Evolutionary conservation across 441 rosid species (phyloP).

Genomic region (Euphorbia schlechtendalii): DNA sequence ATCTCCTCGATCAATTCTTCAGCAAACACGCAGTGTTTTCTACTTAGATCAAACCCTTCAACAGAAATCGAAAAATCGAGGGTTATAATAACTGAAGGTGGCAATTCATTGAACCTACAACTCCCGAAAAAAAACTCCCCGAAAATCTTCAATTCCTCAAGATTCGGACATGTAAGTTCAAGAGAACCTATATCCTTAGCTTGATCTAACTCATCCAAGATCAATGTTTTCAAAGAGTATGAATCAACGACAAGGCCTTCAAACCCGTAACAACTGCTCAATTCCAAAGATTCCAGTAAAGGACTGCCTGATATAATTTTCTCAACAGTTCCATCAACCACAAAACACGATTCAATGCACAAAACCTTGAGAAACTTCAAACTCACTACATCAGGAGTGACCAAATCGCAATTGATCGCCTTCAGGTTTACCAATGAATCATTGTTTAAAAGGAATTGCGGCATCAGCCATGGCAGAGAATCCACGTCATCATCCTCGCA

Average conservation of each 20-base stretch:
- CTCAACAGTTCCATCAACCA: conserved; percentile 6
- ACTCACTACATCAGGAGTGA: background rate
- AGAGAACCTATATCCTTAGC: too few species aligned
- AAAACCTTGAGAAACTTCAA: conserved; percentile 19
- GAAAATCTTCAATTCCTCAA: background rate
- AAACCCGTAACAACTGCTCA: background rate
- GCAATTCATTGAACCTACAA: background rate
- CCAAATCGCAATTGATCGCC: background rate
- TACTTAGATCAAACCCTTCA: too few species aligned
- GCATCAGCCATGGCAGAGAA: conserved; percentile 5
- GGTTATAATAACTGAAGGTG: background rate
- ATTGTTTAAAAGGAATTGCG: conserved; percentile 5
- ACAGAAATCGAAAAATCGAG: background rate
- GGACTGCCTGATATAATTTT: conserved; percentile 14
- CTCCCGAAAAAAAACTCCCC: background rate
- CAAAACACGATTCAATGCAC: background rate
- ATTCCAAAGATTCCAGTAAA: conserved; percentile 10
- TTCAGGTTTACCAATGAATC: background rate
- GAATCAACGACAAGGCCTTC: background rate
- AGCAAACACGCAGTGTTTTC: too few species aligned
- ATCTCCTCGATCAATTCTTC: background rate
- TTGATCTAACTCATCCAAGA: background rate
- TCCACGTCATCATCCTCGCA: too few species aligned
- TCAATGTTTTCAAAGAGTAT: conserved; percentile 13
- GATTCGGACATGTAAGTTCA: conserved; percentile 4